Percentiles rank a stretch among this genome's conserved stretches.
These are phyloP conservation scores for Stachybotrys elegans DNA, from an alignment of 2,329 filamentous ascomycete genomes.

Conservation along the genomic window DNA sequence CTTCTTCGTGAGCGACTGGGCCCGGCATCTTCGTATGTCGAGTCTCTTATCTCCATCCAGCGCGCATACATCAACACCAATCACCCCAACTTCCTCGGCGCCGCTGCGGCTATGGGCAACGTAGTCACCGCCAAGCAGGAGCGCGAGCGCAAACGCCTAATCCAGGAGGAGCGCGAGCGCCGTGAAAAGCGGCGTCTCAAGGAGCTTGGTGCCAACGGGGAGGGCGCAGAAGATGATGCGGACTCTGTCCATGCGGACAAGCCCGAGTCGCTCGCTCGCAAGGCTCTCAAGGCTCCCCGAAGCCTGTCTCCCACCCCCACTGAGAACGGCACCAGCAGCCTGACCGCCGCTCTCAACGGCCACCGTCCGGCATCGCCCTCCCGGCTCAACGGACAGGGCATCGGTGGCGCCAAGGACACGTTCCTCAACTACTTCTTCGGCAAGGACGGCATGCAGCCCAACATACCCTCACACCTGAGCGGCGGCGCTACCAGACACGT, in stretches of 20 bases:
- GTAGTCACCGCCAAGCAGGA: conserved; percentile 95
- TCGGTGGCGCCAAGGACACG: conserved; percentile 71
- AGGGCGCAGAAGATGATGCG: conserved; percentile 58
- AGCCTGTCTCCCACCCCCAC: conserved; percentile 80
- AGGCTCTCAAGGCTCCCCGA: conserved; percentile 44
- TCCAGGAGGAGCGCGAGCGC: conserved; percentile 81
- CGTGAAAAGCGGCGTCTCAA: conserved; percentile 79
- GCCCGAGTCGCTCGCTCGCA: conserved; percentile 42
- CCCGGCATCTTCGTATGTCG: conserved; percentile 84
- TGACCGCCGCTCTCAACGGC: conserved; percentile 65
- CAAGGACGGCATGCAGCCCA: conserved; percentile 65
- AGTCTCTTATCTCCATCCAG: conserved; percentile 95
- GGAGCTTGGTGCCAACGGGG: conserved; percentile 77
- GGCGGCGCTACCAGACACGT: conserved; percentile 54
- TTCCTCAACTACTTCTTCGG: conserved; percentile 99
- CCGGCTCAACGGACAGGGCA: conserved; percentile 53
- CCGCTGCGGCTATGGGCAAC: conserved; percentile 94
- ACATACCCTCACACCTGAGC: conserved; percentile 30
- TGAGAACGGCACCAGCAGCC: conserved; percentile 57
- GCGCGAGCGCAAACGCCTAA: conserved; percentile 73
- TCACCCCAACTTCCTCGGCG: conserved; percentile 96
- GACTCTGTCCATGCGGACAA: conserved; percentile 40
- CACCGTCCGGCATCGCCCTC: conserved; percentile 34
- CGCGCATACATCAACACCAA: conserved; percentile 99
- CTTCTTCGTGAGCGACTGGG: conserved; percentile 87